Evolutionary conservation across 495 filamentous ascomycete species (phyloP).

Genomic region (Parathielavia appendiculata): DNA sequence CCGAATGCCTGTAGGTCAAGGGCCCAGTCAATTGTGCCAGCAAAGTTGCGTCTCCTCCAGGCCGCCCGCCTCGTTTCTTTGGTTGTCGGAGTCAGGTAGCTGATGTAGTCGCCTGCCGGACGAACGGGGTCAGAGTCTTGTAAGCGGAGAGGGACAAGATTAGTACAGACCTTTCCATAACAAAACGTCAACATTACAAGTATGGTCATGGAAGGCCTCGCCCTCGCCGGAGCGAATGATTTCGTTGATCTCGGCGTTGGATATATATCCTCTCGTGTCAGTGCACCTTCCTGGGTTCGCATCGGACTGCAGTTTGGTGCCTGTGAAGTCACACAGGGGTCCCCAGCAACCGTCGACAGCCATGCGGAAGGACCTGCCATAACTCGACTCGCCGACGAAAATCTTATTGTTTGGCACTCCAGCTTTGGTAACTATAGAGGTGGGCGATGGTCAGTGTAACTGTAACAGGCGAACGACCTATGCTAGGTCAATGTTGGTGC

Average conservation of each 20-base stretch:
- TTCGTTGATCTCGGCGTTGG: constrained; percentile 33
- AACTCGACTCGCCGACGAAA: constrained; percentile 37
- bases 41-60: constrained; percentile 32
- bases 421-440: constrained; percentile 49
- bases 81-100: constrained; percentile 19
- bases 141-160: too few relatives aligned
- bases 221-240: constrained; percentile 9
- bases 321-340: constrained; percentile 16
- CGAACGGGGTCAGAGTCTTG: constrained; percentile 39
- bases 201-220: constrained; percentile 9
- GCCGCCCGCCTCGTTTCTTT: too few relatives aligned
- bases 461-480: too few relatives aligned
- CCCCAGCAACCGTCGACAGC: constrained; percentile 5
- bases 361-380: constrained; percentile 38
- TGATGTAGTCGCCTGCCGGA: too few relatives aligned
- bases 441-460: too few relatives aligned
- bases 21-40: constrained; percentile 41
- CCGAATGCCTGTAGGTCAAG: constrained; percentile 32
- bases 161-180: too few relatives aligned
- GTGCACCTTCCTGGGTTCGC: constrained; percentile 38
- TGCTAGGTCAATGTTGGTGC: too few relatives aligned
- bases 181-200: constrained; percentile 37
- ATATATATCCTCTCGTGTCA: constrained; percentile 32
- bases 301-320: constrained; percentile 3
- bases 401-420: constrained; percentile 41